Evolutionary conservation across 169 alveolate genomes (phyloP).

Genomic region (Amoebophrya sp.): DNA sequence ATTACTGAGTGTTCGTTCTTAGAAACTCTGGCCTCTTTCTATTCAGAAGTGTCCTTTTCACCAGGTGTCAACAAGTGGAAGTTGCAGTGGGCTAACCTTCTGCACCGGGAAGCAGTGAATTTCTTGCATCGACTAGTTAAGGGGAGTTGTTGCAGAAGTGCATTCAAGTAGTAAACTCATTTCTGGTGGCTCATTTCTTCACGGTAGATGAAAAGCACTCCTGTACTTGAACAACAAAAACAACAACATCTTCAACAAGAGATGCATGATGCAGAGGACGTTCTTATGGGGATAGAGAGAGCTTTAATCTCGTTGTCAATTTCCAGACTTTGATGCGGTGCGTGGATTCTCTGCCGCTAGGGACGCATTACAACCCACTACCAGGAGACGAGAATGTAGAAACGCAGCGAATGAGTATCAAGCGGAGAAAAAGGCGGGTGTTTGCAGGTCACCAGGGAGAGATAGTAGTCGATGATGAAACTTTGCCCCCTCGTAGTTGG

Average conservation of each 20-base stretch:
- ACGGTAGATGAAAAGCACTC: too few species aligned
- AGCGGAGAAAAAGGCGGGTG: conserved; percentile 15
- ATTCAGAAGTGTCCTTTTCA: not conserved
- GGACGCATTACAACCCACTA: conserved; percentile 3
- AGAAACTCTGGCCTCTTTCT: not conserved
- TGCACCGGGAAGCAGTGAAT: not conserved
- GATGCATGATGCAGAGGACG: too few species aligned
- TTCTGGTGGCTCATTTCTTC: too few species aligned
- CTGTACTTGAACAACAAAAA: too few species aligned
- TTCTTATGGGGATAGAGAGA: too few species aligned
- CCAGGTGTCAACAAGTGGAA: not conserved
- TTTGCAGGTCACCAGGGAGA: not conserved
- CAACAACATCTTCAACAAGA: too few species aligned
- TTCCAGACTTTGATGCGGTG: not conserved
- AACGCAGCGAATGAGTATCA: not conserved
- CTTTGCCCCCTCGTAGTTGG: not conserved
- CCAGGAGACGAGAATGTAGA: conserved; percentile 3
- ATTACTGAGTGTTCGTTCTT: not conserved
- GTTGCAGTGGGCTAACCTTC: not conserved
- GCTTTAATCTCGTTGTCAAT: not conserved
- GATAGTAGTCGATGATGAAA: not conserved
- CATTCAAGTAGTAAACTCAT: too few species aligned
- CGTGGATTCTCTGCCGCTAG: not conserved
- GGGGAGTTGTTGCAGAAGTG: too few species aligned
- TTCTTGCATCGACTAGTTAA: too few species aligned